Evolutionary conservation across 176 grass and related monocot genomes (phyloP).

Genomic region (Olyra latifolia): DNA sequence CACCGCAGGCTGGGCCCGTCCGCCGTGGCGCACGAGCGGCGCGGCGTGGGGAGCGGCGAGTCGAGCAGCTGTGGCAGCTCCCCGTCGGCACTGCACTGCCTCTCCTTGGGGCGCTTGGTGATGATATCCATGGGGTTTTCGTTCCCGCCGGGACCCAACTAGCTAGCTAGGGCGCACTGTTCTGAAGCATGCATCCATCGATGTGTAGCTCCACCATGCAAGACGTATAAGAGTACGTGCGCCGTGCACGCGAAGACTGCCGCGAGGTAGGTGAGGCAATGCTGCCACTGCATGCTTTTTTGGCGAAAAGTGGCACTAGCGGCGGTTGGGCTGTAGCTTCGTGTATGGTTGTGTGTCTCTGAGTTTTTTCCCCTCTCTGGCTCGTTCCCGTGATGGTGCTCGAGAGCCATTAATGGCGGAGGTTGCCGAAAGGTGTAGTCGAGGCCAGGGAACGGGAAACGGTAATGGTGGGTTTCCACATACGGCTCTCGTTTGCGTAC

Average conservation of each 20-base stretch:
- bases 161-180: background rate
- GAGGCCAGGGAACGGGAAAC: background rate
- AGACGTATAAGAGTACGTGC: constrained; percentile 46
- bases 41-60: constrained; percentile 74
- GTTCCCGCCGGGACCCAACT: background rate
- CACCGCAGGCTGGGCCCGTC: constrained; percentile 35
- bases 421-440: constrained; percentile 42
- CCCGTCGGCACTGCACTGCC: constrained; percentile 8
- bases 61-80: constrained; percentile 54
- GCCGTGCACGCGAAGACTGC: constrained; percentile 36
- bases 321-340: constrained; percentile 45
- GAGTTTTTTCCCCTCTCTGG: background rate
- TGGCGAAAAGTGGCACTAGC: constrained; percentile 15
- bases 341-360: constrained; percentile 32
- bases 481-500: too few relatives aligned
- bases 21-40: constrained; percentile 55
- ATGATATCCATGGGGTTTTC: constrained; percentile 39
- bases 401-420: constrained; percentile 54
- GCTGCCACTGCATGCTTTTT: constrained; percentile 25
- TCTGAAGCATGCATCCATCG: constrained; percentile 3
- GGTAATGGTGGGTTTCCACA: too few relatives aligned
- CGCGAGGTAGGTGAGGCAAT: constrained; percentile 25
- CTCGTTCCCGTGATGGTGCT: constrained; percentile 52
- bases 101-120: constrained; percentile 39
- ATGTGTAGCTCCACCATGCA: background rate